Conservation (phyloP, 257 asterid genomes). For the Mitragyna speciosa region DNA sequence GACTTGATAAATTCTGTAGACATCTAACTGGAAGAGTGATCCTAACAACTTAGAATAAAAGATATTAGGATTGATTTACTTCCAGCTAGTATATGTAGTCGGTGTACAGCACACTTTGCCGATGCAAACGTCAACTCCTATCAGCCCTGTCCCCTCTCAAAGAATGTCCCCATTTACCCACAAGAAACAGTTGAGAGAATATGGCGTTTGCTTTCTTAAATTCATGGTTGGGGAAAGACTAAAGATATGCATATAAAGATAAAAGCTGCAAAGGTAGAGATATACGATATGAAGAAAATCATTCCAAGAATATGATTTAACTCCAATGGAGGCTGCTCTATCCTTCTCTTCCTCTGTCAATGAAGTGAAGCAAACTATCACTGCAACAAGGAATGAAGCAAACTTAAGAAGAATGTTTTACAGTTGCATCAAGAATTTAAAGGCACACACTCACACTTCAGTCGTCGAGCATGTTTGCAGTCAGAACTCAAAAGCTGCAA, state of each 20-base stretch:
- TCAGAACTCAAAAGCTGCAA: slow-evolving; percentile 75
- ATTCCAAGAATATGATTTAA: slow-evolving; percentile 63
- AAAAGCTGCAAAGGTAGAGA: background rate
- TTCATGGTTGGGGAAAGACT: too few species aligned
- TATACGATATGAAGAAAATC: slow-evolving; percentile 68
- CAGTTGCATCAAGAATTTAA: background rate
- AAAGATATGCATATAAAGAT: background rate
- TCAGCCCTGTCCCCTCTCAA: too few species aligned
- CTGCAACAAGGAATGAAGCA: slow-evolving; percentile 42
- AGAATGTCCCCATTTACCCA: background rate
- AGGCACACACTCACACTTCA: slow-evolving; percentile 51
- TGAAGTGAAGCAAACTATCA: slow-evolving; percentile 75
- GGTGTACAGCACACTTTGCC: background rate
- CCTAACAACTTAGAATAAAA: background rate
- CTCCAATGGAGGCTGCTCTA: slow-evolving; percentile 48
- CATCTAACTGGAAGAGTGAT: background rate
- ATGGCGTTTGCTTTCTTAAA: too few species aligned
- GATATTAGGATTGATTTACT: background rate
- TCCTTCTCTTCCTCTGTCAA: slow-evolving; percentile 55
- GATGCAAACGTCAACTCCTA: background rate
- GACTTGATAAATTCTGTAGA: background rate
- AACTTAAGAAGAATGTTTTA: slow-evolving; percentile 18
- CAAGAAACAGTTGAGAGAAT: background rate
- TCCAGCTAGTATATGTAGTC: background rate
- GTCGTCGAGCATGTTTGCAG: slow-evolving; percentile 69